phyloP scores from a whole-genome alignment of 2,329 filamentous ascomycete genomes.

The Microthyrium microscopicum region DNA sequence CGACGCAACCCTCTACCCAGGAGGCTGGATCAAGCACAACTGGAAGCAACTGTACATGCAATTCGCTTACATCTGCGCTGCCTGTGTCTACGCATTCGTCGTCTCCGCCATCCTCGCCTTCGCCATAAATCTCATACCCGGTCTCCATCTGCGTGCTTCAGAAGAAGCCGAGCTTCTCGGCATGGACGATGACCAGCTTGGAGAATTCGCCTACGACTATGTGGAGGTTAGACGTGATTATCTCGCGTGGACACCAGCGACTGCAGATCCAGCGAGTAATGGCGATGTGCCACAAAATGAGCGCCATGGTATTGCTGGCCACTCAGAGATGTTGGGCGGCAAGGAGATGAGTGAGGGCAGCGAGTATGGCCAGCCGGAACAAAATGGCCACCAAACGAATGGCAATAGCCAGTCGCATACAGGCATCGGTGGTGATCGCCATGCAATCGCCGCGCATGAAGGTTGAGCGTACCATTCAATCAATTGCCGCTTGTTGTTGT shows the following conservation, averaged over 20 bases:
- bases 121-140: slow-evolving; percentile 57
- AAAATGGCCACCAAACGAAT: slow-evolving; percentile 15
- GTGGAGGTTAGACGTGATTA: slow-evolving; percentile 80
- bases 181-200: slow-evolving; percentile 82
- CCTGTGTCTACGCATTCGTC: slow-evolving; percentile 51
- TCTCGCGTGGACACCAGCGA: slow-evolving; percentile 70
- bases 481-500: no score
- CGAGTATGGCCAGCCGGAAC: background rate
- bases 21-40: slow-evolving; percentile 62
- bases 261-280: slow-evolving; percentile 44
- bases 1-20: slow-evolving; percentile 29
- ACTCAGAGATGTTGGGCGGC: slow-evolving; percentile 48
- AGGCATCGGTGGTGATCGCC: slow-evolving; percentile 34
- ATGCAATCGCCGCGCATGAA: slow-evolving; percentile 34
- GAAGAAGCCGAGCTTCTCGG: slow-evolving; percentile 73
- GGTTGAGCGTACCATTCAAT: no score
- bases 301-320: slow-evolving; percentile 54
- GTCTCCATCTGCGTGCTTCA: slow-evolving; percentile 61
- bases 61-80: slow-evolving; percentile 56
- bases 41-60: slow-evolving; percentile 64
- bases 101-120: slow-evolving; percentile 60
- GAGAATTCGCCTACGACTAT: slow-evolving; percentile 82
- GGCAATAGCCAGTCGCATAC: slow-evolving; percentile 27
- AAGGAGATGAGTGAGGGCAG: slow-evolving; percentile 30
- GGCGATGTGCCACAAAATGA: slow-evolving; percentile 46